Evolutionary conservation across 768 basidiomycete species (phyloP), one percentile per base, ranked within the genome.

Genomic region (Suillus weaverae): DNA sequence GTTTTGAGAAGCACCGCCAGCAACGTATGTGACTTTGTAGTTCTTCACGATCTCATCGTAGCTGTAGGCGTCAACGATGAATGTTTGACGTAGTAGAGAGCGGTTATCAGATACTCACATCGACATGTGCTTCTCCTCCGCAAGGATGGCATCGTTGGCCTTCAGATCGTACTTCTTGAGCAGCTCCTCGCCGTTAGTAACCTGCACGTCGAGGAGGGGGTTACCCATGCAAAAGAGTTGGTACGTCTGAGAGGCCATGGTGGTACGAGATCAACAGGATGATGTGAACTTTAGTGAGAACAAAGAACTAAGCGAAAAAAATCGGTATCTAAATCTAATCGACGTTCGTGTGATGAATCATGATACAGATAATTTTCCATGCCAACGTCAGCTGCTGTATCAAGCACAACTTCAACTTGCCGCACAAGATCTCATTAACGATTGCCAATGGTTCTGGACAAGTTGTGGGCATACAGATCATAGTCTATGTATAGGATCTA

Each of bases 1-100:
- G 73, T 99, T 99, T 77, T 99, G 97, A 35, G 94, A 88, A 35
- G 97, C 97, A 71, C 97, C 97, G 66, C 97, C 97, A 61, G 97
- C 97, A 61, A 99, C 96, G 72, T 95, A 99, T 60, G 89, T 89
- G 60, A 94, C 85, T 66, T 90, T 71, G 77, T 91, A 78, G 65
- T 94, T 84, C 65, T 84, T 85, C 54, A 91, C 86, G 67, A 98
- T 77, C 70, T 99, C 95, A 4, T 91, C 90, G 77, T 99, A 99
- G 75, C 96, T 99, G 68, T 38, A 51, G 50, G 57, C 16, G 44
- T 60, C 13, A 20, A 63, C 16, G 61, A 64, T 54, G 32, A 64
- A 63, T 26, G 10, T 32, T 41, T 43, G 16, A 41, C 20, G 39
- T 18, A 20, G 39, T 18, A 20, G 18, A 43, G 11, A 39, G 11